Conservation (phyloP, 495 filamentous ascomycete genomes). For the Xylaria scruposa region DNA sequence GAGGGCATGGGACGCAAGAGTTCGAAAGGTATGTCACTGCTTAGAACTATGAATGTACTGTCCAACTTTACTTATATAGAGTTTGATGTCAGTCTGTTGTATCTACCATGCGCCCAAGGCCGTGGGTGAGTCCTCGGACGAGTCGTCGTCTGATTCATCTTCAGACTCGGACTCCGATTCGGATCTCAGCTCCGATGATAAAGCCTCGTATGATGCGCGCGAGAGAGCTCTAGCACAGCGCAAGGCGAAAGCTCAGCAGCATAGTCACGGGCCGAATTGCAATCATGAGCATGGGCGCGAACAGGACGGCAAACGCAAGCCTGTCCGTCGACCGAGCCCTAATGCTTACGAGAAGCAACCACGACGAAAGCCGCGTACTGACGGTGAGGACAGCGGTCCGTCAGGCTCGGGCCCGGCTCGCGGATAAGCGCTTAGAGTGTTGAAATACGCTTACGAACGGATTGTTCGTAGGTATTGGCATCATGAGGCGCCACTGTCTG, state of each 20-base stretch:
- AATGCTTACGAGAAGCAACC: slow-evolving; percentile 98
- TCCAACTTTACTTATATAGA: background rate
- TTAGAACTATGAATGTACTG: background rate
- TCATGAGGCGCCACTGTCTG: background rate
- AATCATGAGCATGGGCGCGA: slow-evolving; percentile 22
- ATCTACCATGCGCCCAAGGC: slow-evolving; percentile 90
- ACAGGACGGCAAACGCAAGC: slow-evolving; percentile 37
- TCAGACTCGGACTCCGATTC: slow-evolving; percentile 56
- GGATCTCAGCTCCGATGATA: slow-evolving; percentile 46
- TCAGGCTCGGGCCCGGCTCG: background rate
- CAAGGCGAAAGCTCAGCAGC: slow-evolving; percentile 41
- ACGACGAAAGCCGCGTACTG: slow-evolving; percentile 50
- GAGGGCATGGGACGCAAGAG: slow-evolving; percentile 93
- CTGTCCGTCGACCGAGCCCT: slow-evolving; percentile 70
- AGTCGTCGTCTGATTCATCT: slow-evolving; percentile 70
- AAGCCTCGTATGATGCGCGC: slow-evolving; percentile 36
- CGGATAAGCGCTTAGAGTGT: background rate
- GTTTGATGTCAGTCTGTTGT: slow-evolving; percentile 77
- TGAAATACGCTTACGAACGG: background rate
- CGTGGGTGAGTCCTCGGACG: slow-evolving; percentile 84
- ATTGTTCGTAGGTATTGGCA: background rate
- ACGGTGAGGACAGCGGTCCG: slow-evolving; percentile 3
- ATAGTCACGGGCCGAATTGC: slow-evolving; percentile 36
- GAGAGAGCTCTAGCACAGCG: slow-evolving; percentile 35
- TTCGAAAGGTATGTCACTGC: slow-evolving; percentile 70